A percentile compares a stretch with the other conserved stretches of the same genome.
Conservation (phyloP, 805 yeast species). For the Starmerella bombi region DNA sequence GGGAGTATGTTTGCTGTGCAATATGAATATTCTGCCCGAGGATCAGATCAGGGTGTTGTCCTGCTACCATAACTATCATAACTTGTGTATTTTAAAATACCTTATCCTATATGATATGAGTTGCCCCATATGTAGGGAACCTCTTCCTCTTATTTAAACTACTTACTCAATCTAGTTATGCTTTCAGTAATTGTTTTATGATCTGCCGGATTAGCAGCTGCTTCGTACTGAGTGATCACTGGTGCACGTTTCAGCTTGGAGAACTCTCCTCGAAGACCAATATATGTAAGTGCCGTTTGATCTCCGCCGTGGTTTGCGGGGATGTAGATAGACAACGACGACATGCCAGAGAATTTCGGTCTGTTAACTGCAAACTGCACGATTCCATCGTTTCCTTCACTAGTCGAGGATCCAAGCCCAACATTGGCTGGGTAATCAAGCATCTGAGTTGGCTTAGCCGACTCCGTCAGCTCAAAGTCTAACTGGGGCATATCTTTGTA, state of each 20-base stretch:
- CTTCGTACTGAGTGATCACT: slow-evolving; percentile 64
- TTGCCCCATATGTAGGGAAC: slow-evolving; percentile 76
- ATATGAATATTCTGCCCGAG: slow-evolving; percentile 14
- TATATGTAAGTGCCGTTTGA: slow-evolving; percentile 43
- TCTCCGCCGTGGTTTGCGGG: slow-evolving; percentile 53
- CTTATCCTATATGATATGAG: slow-evolving; percentile 58
- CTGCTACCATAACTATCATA: slow-evolving; percentile 76
- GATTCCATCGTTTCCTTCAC: slow-evolving; percentile 33
- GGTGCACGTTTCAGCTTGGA: slow-evolving; percentile 45
- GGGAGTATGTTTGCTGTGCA: slow-evolving; percentile 13
- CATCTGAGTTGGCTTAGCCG: slow-evolving; percentile 37
- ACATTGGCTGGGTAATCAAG: slow-evolving; percentile 50
- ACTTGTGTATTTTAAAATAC: slow-evolving; percentile 74
- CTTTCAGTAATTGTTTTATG: slow-evolving; percentile 37
- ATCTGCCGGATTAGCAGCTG: slow-evolving; percentile 87
- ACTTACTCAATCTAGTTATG: background rate
- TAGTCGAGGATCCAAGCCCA: slow-evolving; percentile 29
- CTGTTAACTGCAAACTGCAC: slow-evolving; percentile 77
- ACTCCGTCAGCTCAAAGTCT: slow-evolving; percentile 56
- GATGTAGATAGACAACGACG: slow-evolving; percentile 53
- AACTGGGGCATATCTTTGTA: slow-evolving; percentile 56
- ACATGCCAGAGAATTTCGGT: slow-evolving; percentile 55
- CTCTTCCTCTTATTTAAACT: slow-evolving; percentile 29
- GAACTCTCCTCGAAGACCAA: slow-evolving; percentile 64
- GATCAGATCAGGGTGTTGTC: slow-evolving; percentile 58